phyloP scores from a whole-genome alignment of 352 stramenopile genomes.

The Phytophthora pseudosyringae region DNA sequence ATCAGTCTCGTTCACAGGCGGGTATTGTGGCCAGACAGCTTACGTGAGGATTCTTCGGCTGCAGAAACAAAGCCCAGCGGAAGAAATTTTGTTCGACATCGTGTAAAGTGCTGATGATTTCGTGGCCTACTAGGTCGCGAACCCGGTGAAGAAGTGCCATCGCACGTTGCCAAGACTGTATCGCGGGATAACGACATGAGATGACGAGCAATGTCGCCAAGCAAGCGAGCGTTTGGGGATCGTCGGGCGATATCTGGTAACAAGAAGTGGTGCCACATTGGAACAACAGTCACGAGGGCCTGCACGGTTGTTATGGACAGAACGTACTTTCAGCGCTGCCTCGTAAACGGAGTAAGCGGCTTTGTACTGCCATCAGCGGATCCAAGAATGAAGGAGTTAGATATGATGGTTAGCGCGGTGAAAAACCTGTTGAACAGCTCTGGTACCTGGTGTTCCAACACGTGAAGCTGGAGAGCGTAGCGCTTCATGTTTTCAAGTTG shows the following conservation, averaged over 20 bases:
- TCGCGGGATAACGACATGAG: conserved; percentile 65
- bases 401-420: neutral
- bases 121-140: neutral
- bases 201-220: conserved; percentile 61
- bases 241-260: conserved; percentile 39
- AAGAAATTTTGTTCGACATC: conserved; percentile 66
- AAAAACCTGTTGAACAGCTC: neutral
- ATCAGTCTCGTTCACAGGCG: neutral
- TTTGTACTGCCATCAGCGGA: conserved; percentile 49
- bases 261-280: conserved; percentile 1
- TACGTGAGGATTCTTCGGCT: conserved; percentile 59
- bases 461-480: conserved; percentile 53
- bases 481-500: conserved; percentile 47
- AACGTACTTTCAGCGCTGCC: conserved; percentile 50
- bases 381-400: neutral
- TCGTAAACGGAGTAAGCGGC: conserved; percentile 56
- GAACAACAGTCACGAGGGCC: neutral
- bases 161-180: conserved; percentile 58
- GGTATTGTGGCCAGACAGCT: neutral
- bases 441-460: conserved; percentile 58
- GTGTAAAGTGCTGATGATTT: conserved; percentile 25
- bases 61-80: conserved; percentile 67
- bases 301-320: neutral
- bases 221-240: conserved; percentile 50
- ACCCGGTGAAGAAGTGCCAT: conserved; percentile 46